phyloP scores from a whole-genome alignment of 2,329 filamentous ascomycete genomes.

The Botryotinia calthae region DNA sequence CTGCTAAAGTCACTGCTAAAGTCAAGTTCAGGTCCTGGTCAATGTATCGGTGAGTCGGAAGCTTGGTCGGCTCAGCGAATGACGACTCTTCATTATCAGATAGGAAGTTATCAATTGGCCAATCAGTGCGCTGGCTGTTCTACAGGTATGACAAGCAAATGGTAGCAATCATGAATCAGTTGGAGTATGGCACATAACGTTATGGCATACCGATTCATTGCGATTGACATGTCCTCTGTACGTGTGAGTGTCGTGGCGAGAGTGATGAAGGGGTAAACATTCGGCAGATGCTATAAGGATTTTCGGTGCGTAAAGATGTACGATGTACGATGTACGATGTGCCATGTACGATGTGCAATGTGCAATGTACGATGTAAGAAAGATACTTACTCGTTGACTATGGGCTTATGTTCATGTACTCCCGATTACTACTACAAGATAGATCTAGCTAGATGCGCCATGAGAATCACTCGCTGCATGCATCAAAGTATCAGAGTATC shows the following conservation, averaged over 20 bases:
- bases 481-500: neutral
- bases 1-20: neutral
- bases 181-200: neutral
- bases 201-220: neutral
- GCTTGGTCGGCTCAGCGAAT: constrained; percentile 17
- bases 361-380: neutral
- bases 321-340: too few relatives aligned
- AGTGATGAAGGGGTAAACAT: neutral
- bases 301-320: neutral
- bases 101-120: constrained; percentile 16
- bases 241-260: neutral
- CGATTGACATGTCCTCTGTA: too few relatives aligned
- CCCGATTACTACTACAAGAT: constrained; percentile 7
- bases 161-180: constrained; percentile 1
- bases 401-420: neutral
- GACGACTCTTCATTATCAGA: constrained; percentile 13
- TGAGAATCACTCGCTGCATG: constrained; percentile 8
- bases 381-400: neutral
- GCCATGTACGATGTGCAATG: too few relatives aligned
- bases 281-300: neutral
- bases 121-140: neutral
- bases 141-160: neutral
- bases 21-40: neutral
- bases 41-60: constrained; percentile 16
- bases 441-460: neutral